Evolutionary conservation across 1,139 yeast species (phyloP).

Genomic region (Kazachstania sp.): DNA sequence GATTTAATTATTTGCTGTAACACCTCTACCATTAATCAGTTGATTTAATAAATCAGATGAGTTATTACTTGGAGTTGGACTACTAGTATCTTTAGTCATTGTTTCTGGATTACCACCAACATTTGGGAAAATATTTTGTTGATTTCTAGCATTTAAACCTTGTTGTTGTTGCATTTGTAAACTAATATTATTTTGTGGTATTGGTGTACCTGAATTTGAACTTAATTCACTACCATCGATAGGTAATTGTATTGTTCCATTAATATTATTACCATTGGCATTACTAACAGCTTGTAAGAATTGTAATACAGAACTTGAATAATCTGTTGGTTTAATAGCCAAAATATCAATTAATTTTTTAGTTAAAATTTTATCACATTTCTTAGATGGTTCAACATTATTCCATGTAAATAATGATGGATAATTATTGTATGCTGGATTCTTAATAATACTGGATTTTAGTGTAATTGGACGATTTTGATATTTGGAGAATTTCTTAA

Average conservation of each 20-base stretch:
- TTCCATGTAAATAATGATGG: slow-evolving; percentile 41
- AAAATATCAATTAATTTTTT: slow-evolving; percentile 29
- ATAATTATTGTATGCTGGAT: slow-evolving; percentile 30
- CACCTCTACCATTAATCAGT: slow-evolving; percentile 58
- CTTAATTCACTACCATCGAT: slow-evolving; percentile 12
- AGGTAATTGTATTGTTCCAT: slow-evolving; percentile 21
- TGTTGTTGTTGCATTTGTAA: neutral
- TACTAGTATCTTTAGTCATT: slow-evolving; percentile 11
- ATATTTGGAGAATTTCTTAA: slow-evolving; percentile 27
- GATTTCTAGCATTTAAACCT: slow-evolving; percentile 16
- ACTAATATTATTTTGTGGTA: slow-evolving; percentile 10
- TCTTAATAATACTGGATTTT: slow-evolving; percentile 32
- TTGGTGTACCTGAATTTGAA: slow-evolving; percentile 8
- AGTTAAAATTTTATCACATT: slow-evolving; percentile 25
- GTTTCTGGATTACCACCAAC: slow-evolving; percentile 16
- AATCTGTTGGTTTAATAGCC: slow-evolving; percentile 30
- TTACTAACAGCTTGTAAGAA: slow-evolving; percentile 22
- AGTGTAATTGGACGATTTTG: slow-evolving; percentile 30
- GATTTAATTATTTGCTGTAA: slow-evolving; percentile 28
- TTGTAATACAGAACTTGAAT: slow-evolving; percentile 26
- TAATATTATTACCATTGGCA: slow-evolving; percentile 3
- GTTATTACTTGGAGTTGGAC: slow-evolving; percentile 18
- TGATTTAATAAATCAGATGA: slow-evolving; percentile 65
- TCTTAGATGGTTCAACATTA: slow-evolving; percentile 22
- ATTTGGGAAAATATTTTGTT: slow-evolving; percentile 38